Evolutionary conservation across 2,329 filamentous ascomycete species (phyloP), one percentile per base, ranked within the genome.

Genomic region (Botrytis medusae): DNA sequence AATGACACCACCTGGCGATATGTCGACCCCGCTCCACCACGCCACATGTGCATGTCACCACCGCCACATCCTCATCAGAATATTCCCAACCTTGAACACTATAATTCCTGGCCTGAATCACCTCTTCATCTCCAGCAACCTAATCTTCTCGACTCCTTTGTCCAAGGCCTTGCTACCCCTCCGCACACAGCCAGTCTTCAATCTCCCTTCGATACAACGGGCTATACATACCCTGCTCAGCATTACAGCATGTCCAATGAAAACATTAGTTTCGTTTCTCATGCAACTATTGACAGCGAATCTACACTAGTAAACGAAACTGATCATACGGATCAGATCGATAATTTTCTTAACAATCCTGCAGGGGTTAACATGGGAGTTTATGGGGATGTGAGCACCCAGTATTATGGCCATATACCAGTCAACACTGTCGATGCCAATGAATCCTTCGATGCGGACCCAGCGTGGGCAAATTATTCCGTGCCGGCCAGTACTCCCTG

Each of bases 1-100:
- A 84, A 86, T 1, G 86, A 86, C 25, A 89, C 88, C 2, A 86
- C 85, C 54, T 91, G 89, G 89, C 84, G 87, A 37, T 91, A 90
- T 83, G 81, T 91, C 73, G 76, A 80, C 65, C 68, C 77, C 14
- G 57, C 73, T 46, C 75, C 77, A n/a, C 72, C 73, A 29, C 74
- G 78, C 20, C 72, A 75, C 8, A 73, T 76, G 69, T 76, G 75
- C 37, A 80, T 81, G 79, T 79, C 78, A 22, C 80, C 78, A 32
- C 75, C 77, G n/a, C 78, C 78, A 25, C 73, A 77, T 75, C 44
- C 22, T 25, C 48, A 54, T 12, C 40, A 86, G 85, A 3, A 80
- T 75, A 86, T 89, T 76, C 87, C 88, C 74, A 79, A 88, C 73
- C 84, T 84, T 62, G 88, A 90, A 81, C 87, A 87, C 72, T 86